A percentile compares a stretch with the other conserved stretches of the same genome.
phyloP scores from a whole-genome alignment of 2,329 filamentous ascomycete genomes.

The Colletotrichum tamarilloi region DNA sequence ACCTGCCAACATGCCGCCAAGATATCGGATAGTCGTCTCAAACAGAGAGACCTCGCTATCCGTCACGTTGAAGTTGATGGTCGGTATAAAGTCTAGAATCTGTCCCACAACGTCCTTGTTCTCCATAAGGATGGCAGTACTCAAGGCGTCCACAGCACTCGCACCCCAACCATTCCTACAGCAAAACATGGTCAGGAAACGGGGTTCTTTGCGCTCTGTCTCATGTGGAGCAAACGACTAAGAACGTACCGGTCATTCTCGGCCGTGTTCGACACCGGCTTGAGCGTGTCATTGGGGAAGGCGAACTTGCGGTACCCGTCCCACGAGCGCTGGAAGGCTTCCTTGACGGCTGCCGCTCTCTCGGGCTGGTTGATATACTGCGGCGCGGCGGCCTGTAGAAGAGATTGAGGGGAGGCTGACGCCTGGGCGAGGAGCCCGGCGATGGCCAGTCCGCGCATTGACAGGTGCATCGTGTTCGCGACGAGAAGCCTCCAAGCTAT shows the following conservation, averaged over 20 bases:
- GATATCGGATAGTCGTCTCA: slow-evolving; percentile 90
- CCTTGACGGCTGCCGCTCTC: slow-evolving; percentile 71
- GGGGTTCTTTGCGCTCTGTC: not conserved
- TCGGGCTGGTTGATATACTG: slow-evolving; percentile 45
- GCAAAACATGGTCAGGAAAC: slow-evolving; percentile 33
- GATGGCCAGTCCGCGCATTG: not conserved
- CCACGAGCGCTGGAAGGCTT: slow-evolving; percentile 78
- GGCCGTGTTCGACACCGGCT: slow-evolving; percentile 72
- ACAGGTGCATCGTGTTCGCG: slow-evolving; percentile 1
- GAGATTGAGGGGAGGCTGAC: slow-evolving; percentile 8
- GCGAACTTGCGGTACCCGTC: slow-evolving; percentile 79
- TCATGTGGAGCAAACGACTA: no score
- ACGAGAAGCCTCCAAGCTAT: not conserved
- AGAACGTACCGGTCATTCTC: slow-evolving; percentile 74
- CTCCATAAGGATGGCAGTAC: slow-evolving; percentile 83
- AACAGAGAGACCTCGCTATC: slow-evolving; percentile 77
- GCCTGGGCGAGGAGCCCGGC: slow-evolving; percentile 9
- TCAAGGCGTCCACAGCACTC: slow-evolving; percentile 83
- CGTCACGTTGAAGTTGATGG: slow-evolving; percentile 77
- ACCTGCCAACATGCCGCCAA: slow-evolving; percentile 84
- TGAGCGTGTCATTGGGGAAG: slow-evolving; percentile 81
- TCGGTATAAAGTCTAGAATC: slow-evolving; percentile 77
- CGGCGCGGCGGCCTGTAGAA: not conserved
- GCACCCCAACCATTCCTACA: slow-evolving; percentile 85
- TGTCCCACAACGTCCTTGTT: slow-evolving; percentile 73